phyloP scores from a whole-genome alignment of 441 rosid species.

The Adansonia madagascariensis region DNA sequence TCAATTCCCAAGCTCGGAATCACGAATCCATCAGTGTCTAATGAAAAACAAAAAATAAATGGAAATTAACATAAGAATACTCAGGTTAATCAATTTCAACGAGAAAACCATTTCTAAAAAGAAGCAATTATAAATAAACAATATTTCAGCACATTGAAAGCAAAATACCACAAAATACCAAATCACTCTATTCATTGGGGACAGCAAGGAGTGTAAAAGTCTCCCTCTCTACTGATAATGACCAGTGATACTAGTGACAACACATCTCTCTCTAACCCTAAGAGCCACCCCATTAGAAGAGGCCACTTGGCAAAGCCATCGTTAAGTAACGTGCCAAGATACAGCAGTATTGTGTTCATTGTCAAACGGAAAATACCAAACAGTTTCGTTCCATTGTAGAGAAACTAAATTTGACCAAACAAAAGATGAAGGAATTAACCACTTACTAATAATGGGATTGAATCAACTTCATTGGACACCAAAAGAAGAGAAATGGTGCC shows the following conservation, averaged over 20 bases:
- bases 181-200: not conserved
- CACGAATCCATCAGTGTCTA: constrained; percentile 94
- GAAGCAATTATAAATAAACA: not conserved
- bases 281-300: not conserved
- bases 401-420: not conserved
- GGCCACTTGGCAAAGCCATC: not conserved
- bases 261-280: constrained; percentile 1
- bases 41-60: constrained; percentile 23
- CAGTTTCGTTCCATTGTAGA: not conserved
- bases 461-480: not conserved
- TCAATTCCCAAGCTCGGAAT: constrained; percentile 88
- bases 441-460: not conserved
- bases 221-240: not conserved
- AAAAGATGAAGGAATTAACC: not conserved
- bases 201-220: not conserved
- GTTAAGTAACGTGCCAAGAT: not conserved
- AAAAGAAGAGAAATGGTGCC: not conserved
- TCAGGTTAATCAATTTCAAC: not conserved
- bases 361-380: not conserved
- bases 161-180: not conserved
- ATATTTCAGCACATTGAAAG: not conserved
- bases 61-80: not conserved
- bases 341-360: not conserved
- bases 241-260: not conserved
- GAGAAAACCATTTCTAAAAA: not conserved